Evolutionary conservation across 192 early-diverging fungal species (phyloP), one percentile per base, ranked within the genome.

Genomic region (Rhizoclosmatium globosum): DNA sequence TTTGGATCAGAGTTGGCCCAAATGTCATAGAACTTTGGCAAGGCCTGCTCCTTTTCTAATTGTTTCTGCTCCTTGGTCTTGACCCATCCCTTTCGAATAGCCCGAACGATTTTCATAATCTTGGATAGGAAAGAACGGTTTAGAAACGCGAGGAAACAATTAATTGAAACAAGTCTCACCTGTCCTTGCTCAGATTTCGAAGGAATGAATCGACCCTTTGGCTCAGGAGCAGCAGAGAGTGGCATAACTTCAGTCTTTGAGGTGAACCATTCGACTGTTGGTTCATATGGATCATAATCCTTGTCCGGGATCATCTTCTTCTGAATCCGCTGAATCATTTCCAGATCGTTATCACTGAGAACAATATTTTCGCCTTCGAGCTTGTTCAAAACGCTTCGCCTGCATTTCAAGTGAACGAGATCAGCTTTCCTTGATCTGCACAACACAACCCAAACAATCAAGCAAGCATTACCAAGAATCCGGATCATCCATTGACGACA

Each of bases 51-150:
- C 23, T 58, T 50, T 57, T 72, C 70, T 50, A 21, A 17, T 57
- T 72, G 7, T 47, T 21, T 15, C 72, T 89, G 86, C 58, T 89
- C 80, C 23, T 81, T 66, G 4, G 64, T 62, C 43, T 77, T 79
- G 68, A 83, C 84, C 43, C 88, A 89, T 31, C 97, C 97, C 74
- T 92, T 86, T 47, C 94, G 93, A 85, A 99, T 98, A 53, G 95
- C 96, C 47, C 94, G 95, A 11, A 96, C 98, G 80, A 99, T 95
- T 89, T 99, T 95, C 96, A 97, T 96, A 60, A 99, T 93, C 80
- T 92, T 59, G 19, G 44, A 68, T 31, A 31, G 0, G 31, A 31
- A 31, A 31, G 31, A 31, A 31, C 31, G 31, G 31, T 31, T 31
- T 31, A 31, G 31, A 31, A 31, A 31, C 31, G 31, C 31, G 31